Base-by-base conservation (phyloP, 164 flowering plant species). In the Houttuynia cordata region DNA sequence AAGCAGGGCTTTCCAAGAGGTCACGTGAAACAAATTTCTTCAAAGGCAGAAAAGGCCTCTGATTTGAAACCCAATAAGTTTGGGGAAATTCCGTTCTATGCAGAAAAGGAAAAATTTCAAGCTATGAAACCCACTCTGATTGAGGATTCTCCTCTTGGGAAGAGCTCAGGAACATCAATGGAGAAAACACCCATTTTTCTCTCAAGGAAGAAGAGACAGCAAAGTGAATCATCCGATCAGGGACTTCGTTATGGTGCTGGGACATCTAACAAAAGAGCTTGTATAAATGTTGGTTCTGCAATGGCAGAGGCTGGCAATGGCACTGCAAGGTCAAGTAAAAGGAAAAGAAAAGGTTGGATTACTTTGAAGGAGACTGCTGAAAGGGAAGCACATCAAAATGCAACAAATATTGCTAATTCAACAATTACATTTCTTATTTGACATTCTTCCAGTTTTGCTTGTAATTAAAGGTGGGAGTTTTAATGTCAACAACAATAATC, bases 1-100 rank as follows among this genome's bases (percentile, higher is more conserved):
- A 81, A 71, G 68, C 78, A 82, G 76, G 96, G 97, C 60, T 83
- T 87, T n/a, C 81, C 83, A 23, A 79, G 65, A 68, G 82, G 79
- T 55, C 74, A 84, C 72, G 60, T 83, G 77, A 87, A 83, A 72
- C 80, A 74, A 30, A 61, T 83, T 50, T 79, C 81, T 40, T 60
- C 68, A 6, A 75, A 71, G 68, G 53, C 61, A 15, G 67, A 73
- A 21, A 24, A 63, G 8, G 55, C 34, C 8, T 24, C 65, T 42
- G 59, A 55, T 8, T 41, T 50, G 24, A 24, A 54, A 21, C 15
- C 50, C 21, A 8, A 1, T 10, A 12, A n/a, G 22, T 7, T 34
- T 8, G 9, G 22, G 21, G 47, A 3, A 30, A 3, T 15, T 45
- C 13, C 1, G 14, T 22, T 0, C 10, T 37, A 14, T 56, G 17